Percentiles rank a stretch among this genome's conserved stretches.
These are phyloP conservation scores for Globisporangium mamillatum DNA, from an alignment of 352 stramenopile genomes.

Conservation along the genomic window DNA sequence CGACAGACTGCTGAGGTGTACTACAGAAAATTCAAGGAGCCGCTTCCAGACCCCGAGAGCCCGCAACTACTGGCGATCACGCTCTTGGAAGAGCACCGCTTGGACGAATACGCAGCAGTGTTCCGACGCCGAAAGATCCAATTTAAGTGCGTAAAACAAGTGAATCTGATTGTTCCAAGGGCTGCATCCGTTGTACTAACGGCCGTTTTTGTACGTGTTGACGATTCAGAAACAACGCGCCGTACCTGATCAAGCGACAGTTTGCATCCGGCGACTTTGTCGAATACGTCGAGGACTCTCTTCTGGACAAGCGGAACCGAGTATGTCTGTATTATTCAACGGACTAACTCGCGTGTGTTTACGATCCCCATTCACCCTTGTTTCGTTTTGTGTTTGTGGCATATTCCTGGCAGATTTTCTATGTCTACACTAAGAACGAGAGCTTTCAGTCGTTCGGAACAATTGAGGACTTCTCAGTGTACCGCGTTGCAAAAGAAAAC, in stretches of 20 bases:
- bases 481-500: constrained; percentile 35
- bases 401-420: constrained; percentile 45
- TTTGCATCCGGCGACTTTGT: constrained; percentile 71
- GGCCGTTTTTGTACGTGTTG: not conserved
- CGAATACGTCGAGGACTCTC: constrained; percentile 74
- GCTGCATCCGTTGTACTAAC: not conserved
- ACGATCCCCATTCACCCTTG: not conserved
- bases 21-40: constrained; percentile 82
- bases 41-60: constrained; percentile 55
- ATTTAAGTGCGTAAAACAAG: constrained; percentile 34
- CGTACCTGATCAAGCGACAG: constrained; percentile 69
- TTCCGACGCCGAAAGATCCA: constrained; percentile 59
- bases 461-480: constrained; percentile 73
- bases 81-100: constrained; percentile 39
- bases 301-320: constrained; percentile 69
- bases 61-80: constrained; percentile 41
- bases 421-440: constrained; percentile 74
- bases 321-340: constrained; percentile 27
- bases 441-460: constrained; percentile 68
- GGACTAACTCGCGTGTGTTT: no score
- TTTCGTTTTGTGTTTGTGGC: not conserved
- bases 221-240: constrained; percentile 51
- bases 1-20: constrained; percentile 58
- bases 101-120: constrained; percentile 57
- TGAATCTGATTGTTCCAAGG: not conserved